Base-by-base conservation (phyloP, 352 stramenopile genomes). In the Pythium folliculosum region DNA sequence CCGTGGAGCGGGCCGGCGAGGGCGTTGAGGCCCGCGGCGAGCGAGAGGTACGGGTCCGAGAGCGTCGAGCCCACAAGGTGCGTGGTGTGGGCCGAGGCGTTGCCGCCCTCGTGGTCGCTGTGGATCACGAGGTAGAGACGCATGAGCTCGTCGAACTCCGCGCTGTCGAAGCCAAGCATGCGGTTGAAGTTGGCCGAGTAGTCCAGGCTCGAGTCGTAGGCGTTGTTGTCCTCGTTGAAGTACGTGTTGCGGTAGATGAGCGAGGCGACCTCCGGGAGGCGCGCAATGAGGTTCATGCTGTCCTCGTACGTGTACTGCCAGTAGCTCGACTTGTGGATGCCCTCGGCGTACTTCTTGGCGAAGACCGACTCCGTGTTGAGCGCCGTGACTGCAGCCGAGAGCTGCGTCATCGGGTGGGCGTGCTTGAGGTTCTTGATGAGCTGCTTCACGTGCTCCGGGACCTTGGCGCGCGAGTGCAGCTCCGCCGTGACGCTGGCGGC, bases 371-470 rank as follows among this genome's bases (percentile, higher is more conserved):
- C 96, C 5, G 97, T 99, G 82, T 98, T 96, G 82, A 98, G 88
- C 62, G 89, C 93, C 61, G 91, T 96, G 57, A 98, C 88, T 37
- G 89, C 97, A 70, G 97, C 95, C 30, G 89, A 96, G 49, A 99
- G 95, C 89, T 99, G 97, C 38, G 97, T 99, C 97, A 99, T 99
- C 63, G 97, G 97, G 85, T 99, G 97, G 82, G 98, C 98, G 65
- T 97, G 78, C 87, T 99, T 99, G 57, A 99, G 91, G 65, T 85
- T 79, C 69, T 94, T 91, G 64, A 99, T 91, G 48, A 99, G 79
- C 72, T 95, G 89, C 76, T 96, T 91, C 65, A 99, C 97, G 80
- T 99, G 97, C 51, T 88, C 77, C 22, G 97, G 97, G 54, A 99
- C 86, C 70, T 98, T 92, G 51, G 97, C 86, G 69, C 97, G 93